phyloP scores from a whole-genome alignment of 225 moss, liverwort and hornwort genomes.

The Bryum argenteum region DNA sequence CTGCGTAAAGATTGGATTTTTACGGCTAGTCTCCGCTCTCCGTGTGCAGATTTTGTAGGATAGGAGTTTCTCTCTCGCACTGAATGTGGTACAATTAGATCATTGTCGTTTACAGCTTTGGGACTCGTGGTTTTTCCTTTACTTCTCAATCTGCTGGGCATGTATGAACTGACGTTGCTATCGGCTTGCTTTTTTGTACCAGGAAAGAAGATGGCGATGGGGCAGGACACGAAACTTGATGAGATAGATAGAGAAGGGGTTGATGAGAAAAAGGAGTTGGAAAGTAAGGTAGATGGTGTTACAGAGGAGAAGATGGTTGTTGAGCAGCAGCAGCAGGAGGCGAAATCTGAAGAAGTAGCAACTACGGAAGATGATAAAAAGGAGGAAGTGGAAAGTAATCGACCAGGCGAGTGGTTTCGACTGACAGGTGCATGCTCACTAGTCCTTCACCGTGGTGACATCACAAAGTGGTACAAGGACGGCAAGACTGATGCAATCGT shows the following conservation, averaged over 20 bases:
- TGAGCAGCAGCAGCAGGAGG: not conserved
- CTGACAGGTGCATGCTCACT: slow-evolving; percentile 49
- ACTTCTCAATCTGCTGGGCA: not conserved
- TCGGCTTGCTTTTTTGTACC: not conserved
- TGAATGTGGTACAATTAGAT: no score
- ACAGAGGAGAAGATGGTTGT: not conserved
- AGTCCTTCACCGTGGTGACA: slow-evolving; percentile 45
- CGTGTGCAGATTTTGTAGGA: not conserved
- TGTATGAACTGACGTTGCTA: not conserved
- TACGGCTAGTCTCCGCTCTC: not conserved
- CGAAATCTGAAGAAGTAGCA: not conserved
- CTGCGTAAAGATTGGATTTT: not conserved
- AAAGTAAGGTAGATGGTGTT: not conserved
- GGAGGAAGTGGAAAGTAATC: not conserved
- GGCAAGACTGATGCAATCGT: slow-evolving; percentile 60
- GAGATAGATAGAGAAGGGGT: not conserved
- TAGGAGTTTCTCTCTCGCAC: not conserved
- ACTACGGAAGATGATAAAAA: not conserved
- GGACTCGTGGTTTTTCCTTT: no score
- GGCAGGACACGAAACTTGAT: slow-evolving; percentile 3
- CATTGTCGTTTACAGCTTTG: no score
- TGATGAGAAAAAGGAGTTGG: not conserved
- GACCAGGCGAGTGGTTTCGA: slow-evolving; percentile 33
- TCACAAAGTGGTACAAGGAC: slow-evolving; percentile 60
- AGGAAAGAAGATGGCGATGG: not conserved